These are phyloP conservation scores for Fusarium sp. DNA, from an alignment of 2,329 filamentous ascomycete genomes.

Conservation along the genomic window DNA sequence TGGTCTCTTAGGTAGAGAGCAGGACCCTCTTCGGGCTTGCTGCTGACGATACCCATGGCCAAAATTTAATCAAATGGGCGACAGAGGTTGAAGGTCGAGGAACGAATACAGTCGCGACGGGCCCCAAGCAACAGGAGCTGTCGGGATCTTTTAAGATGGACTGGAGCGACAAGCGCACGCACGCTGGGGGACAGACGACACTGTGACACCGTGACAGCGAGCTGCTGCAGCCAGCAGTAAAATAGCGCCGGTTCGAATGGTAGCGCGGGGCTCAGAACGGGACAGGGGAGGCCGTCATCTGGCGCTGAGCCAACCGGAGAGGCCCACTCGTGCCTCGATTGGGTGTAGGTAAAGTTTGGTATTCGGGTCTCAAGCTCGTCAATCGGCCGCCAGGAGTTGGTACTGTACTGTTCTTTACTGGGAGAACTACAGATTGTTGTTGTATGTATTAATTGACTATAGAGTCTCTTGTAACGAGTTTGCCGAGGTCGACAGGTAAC, in stretches of 20 bases:
- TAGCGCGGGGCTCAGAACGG: conserved; percentile 48
- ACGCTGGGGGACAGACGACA: conserved; percentile 40
- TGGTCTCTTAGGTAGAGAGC: conserved; percentile 90
- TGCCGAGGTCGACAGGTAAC: background rate
- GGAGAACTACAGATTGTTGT: background rate
- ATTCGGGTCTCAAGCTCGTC: conserved; percentile 29
- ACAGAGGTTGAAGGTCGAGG: conserved; percentile 33
- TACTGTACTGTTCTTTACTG: background rate
- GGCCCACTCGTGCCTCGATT: conserved; percentile 43
- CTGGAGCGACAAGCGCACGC: conserved; percentile 31
- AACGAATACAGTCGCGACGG: conserved; percentile 36
- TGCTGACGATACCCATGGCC: conserved; percentile 92
- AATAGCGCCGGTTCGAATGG: conserved; percentile 41
- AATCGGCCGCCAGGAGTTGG: conserved; percentile 27
- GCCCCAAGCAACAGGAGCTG: conserved; percentile 38
- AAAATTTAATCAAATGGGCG: conserved; percentile 44
- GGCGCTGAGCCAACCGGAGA: conserved; percentile 47
- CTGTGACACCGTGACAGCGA: conserved; percentile 42
- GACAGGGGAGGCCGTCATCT: conserved; percentile 48
- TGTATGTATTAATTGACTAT: conserved; percentile 12
- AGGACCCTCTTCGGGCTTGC: conserved; percentile 85
- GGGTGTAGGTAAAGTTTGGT: conserved; percentile 31
- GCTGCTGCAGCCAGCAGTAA: conserved; percentile 36
- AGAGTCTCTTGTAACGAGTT: conserved; percentile 6
- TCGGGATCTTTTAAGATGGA: conserved; percentile 45